Percentiles rank a stretch among this genome's conserved stretches.
Evolutionary conservation across 345 rosid species (phyloP).

Genomic region (Salix suchowensis): DNA sequence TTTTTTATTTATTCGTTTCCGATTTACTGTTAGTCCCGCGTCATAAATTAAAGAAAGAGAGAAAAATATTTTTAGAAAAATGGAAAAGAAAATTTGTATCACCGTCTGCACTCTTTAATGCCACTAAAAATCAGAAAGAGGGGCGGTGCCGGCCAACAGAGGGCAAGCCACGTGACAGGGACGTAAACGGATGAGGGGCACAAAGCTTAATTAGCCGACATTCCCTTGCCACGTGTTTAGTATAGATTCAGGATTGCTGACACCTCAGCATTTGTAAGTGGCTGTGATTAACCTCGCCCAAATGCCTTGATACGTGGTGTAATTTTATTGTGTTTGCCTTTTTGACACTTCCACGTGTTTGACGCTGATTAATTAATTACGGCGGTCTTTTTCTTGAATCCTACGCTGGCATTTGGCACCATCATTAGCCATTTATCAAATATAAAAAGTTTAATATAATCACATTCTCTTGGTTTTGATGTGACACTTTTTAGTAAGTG

Average conservation of each 20-base stretch:
- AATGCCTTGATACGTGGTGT: fast-evolving
- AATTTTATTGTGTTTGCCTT: background rate
- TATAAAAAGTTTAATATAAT: background rate
- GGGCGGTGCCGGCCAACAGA: slow-evolving; percentile 36
- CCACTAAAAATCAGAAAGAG: background rate
- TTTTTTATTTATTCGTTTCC: too few species aligned
- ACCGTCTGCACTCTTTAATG: background rate
- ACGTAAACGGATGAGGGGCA: slow-evolving; percentile 13
- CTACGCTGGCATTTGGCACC: background rate
- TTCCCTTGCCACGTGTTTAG: slow-evolving; percentile 17
- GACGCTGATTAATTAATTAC: background rate
- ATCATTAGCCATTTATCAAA: background rate
- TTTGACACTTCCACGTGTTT: slow-evolving; percentile 7
- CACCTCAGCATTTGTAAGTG: slow-evolving; percentile 17
- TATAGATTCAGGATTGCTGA: background rate
- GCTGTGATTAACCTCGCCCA: background rate
- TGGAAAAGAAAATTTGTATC: too few species aligned
- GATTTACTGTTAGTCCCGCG: too few species aligned
- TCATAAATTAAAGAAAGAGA: background rate
- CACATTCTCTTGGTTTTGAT: background rate
- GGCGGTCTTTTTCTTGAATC: background rate
- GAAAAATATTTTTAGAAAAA: too few species aligned
- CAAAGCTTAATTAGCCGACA: background rate
- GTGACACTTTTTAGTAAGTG: too few species aligned
- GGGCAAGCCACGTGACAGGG: slow-evolving; percentile 40